phyloP scores from a whole-genome alignment of 352 stramenopile genomes.

The Globisporangium polare region DNA sequence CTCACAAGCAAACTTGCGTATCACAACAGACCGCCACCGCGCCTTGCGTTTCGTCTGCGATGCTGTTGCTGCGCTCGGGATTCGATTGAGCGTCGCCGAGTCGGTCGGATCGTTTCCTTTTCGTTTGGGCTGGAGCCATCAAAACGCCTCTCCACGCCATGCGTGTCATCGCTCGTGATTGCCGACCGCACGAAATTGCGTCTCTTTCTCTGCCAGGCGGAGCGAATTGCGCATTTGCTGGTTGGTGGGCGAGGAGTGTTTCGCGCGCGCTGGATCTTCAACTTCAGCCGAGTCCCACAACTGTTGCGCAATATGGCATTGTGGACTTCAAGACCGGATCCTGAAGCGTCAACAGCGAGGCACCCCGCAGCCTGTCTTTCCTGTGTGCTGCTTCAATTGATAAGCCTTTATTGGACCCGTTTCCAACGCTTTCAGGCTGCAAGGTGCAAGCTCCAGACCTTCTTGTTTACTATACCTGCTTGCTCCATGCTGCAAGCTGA shows the following conservation, averaged over 20 bases:
- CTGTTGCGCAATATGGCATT: slow-evolving; percentile 12
- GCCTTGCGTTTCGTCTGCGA: not conserved
- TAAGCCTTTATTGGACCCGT: not conserved
- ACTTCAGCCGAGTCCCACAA: not conserved
- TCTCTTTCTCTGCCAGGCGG: too few relatives aligned
- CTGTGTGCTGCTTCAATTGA: too few relatives aligned
- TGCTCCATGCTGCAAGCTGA: too few relatives aligned
- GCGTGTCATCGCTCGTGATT: slow-evolving; percentile 6
- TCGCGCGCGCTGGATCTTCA: slow-evolving; percentile 8
- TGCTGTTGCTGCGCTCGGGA: too few relatives aligned
- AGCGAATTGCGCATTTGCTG: not conserved
- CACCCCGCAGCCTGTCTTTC: not conserved
- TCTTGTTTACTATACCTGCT: too few relatives aligned
- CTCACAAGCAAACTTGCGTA: too few relatives aligned
- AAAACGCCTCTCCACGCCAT: slow-evolving; percentile 9
- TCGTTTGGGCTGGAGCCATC: not conserved
- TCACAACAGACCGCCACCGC: too few relatives aligned
- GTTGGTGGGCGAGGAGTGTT: not conserved
- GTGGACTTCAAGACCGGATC: too few relatives aligned
- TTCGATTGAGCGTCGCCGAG: too few relatives aligned
- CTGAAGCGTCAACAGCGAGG: slow-evolving; percentile 13
- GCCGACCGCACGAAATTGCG: slow-evolving; percentile 3
- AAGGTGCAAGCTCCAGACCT: too few relatives aligned
- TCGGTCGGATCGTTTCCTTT: not conserved
- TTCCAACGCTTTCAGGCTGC: too few relatives aligned